Percentiles rank a stretch among this genome's conserved stretches.
phyloP scores from a whole-genome alignment of 805 yeast species.

The Candida hungchunana region DNA sequence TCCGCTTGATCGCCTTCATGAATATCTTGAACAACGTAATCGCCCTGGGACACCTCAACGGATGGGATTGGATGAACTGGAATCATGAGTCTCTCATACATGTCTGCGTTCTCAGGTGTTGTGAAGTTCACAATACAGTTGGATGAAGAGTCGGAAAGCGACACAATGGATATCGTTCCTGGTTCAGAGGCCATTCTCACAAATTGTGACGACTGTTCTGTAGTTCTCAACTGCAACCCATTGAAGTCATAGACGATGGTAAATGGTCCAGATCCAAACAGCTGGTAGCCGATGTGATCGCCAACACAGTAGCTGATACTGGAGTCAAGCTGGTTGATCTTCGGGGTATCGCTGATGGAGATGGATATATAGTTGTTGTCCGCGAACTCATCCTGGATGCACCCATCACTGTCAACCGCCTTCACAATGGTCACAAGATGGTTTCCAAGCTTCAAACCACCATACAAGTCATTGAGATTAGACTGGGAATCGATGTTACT shows the following conservation, averaged over 20 bases:
- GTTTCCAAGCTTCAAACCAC: constrained; percentile 61
- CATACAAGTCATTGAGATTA: constrained; percentile 41
- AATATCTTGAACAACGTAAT: constrained; percentile 67
- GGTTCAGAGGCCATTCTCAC: constrained; percentile 75
- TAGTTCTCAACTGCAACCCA: constrained; percentile 52
- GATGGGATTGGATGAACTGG: constrained; percentile 61
- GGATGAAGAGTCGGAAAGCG: constrained; percentile 70
- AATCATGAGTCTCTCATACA: constrained; percentile 32
- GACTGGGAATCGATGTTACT: constrained; percentile 38
- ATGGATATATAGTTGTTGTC: constrained; percentile 44
- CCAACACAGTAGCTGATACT: constrained; percentile 79
- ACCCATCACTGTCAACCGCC: constrained; percentile 67
- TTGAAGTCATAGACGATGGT: constrained; percentile 71
- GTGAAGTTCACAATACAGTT: constrained; percentile 66
- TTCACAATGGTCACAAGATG: constrained; percentile 56
- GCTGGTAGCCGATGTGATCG: constrained; percentile 71
- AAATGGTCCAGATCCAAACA: constrained; percentile 81
- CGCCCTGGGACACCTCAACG: constrained; percentile 82
- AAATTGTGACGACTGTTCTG: constrained; percentile 44
- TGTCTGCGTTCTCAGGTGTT: constrained; percentile 29
- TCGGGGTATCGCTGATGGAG: constrained; percentile 73
- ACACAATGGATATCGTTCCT: constrained; percentile 65
- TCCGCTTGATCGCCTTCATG: constrained; percentile 96
- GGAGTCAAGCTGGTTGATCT: constrained; percentile 44
- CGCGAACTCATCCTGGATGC: constrained; percentile 45